A percentile compares a stretch with the other conserved stretches of the same genome.
phyloP scores from a whole-genome alignment of 257 asterid species.

The Gynochthodes officinalis region DNA sequence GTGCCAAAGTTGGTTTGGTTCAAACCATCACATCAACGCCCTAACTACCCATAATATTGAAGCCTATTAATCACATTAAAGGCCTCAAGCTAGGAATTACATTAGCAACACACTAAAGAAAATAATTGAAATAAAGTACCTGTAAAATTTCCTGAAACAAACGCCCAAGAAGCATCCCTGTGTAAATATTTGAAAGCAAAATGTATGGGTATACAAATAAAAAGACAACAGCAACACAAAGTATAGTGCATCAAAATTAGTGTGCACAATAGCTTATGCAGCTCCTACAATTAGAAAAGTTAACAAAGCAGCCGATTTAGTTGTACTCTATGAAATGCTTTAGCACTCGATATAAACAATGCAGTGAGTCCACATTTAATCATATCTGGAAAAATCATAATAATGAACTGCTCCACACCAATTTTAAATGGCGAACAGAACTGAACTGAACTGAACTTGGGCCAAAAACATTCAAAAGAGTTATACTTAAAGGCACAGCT shows the following conservation, averaged over 20 bases:
- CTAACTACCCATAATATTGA: background rate
- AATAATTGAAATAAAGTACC: constrained; percentile 35
- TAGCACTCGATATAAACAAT: background rate
- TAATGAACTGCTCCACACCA: background rate
- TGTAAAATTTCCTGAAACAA: constrained; percentile 88
- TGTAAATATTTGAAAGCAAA: constrained; percentile 4
- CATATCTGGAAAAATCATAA: background rate
- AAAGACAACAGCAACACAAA: background rate
- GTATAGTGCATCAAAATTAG: background rate
- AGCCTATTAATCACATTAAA: background rate
- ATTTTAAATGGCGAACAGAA: too few relatives aligned
- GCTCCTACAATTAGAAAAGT: background rate
- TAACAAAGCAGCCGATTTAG: background rate
- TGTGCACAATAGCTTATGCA: background rate
- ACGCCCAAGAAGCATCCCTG: constrained; percentile 98
- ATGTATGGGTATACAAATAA: background rate
- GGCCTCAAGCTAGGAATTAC: background rate
- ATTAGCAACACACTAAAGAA: constrained; percentile 2
- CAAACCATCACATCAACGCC: background rate
- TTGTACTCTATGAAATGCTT: background rate
- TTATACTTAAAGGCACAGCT: background rate
- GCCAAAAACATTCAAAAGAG: background rate
- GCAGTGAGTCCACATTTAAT: background rate
- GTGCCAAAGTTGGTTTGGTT: background rate
- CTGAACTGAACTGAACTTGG: too few relatives aligned